Conservation (phyloP, 257 asterid genomes). For the Gentiana macrophylla region DNA sequence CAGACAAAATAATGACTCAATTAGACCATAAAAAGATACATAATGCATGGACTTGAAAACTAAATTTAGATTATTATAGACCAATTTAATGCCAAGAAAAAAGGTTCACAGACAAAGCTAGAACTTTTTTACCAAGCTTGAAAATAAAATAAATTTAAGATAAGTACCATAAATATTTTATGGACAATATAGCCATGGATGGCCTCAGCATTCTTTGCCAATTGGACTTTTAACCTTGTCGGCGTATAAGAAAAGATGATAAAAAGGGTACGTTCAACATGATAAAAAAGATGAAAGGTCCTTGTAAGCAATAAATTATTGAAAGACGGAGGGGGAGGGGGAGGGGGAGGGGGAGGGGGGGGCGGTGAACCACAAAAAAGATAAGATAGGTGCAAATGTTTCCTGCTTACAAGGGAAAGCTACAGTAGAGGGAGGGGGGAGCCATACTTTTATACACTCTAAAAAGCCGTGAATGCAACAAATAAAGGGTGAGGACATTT, state of each 20-base stretch:
- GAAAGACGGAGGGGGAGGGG: conserved; percentile 6
- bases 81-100: no score
- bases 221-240: no score
- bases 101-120: no score
- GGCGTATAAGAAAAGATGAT: conserved; percentile 1
- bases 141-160: no score
- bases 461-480: conserved; percentile 41
- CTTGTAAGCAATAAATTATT: conserved; percentile 37
- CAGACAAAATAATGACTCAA: neutral
- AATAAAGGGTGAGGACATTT: conserved; percentile 33
- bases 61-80: no score
- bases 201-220: no score
- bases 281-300: conserved; percentile 28
- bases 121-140: neutral
- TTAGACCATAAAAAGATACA: neutral
- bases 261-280: conserved; percentile 13
- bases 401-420: conserved; percentile 52
- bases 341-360: no score
- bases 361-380: conserved; percentile 12
- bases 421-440: conserved; percentile 28
- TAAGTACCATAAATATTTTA: no score
- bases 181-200: no score
- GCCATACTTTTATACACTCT: conserved; percentile 18
- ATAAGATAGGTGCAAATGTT: conserved; percentile 13
- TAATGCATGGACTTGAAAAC: neutral